Conservation (phyloP, 257 asterid species). For the Forsythia suspensa region DNA sequence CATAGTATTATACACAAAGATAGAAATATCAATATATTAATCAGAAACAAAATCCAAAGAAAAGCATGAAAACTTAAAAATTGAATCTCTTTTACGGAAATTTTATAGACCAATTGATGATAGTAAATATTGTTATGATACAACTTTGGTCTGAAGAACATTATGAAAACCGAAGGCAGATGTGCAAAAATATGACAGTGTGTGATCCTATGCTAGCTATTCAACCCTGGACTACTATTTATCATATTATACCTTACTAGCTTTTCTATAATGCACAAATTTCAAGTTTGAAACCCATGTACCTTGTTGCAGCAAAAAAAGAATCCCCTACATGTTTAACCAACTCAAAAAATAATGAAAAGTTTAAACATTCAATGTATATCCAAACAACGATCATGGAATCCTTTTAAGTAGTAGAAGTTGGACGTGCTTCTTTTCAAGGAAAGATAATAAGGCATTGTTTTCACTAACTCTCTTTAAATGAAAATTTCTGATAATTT, state of each 20-base stretch:
- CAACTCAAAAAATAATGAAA: not conserved
- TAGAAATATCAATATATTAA: not conserved
- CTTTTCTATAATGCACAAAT: not conserved
- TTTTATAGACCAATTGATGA: not conserved
- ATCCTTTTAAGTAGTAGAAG: not conserved
- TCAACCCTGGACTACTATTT: not conserved
- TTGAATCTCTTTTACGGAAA: not conserved
- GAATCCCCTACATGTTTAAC: not conserved
- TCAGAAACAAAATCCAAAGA: not conserved
- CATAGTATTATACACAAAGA: not conserved
- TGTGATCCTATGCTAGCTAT: not conserved
- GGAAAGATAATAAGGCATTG: not conserved
- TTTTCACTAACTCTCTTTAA: not conserved
- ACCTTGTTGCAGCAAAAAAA: not conserved
- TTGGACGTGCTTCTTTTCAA: not conserved
- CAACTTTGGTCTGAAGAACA: not conserved
- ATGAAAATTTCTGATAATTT: not conserved
- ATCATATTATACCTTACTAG: not conserved
- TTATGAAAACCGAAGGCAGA: not conserved
- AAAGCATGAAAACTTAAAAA: not conserved
- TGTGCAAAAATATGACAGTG: not conserved
- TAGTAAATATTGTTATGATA: not conserved
- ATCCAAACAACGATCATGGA: not conserved
- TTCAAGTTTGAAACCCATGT: not conserved
- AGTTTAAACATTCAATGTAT: not conserved